These are phyloP conservation scores for Syzygium grande DNA, from an alignment of 345 rosid species.

Conservation along the genomic window DNA sequence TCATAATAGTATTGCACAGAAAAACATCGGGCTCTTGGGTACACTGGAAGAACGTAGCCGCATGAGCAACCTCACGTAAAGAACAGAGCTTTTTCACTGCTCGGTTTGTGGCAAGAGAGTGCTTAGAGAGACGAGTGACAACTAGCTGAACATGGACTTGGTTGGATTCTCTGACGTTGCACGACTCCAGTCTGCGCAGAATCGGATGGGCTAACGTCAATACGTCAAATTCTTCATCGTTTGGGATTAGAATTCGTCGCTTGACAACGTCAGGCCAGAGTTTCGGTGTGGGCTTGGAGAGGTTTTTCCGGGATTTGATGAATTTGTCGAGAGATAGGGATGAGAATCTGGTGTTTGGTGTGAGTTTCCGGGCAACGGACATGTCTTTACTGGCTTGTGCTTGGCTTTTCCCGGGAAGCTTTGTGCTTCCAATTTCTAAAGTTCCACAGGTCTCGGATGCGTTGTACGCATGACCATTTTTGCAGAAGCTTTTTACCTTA, in stretches of 20 bases:
- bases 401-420: background rate
- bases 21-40: conserved; percentile 49
- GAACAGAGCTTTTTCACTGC: conserved; percentile 51
- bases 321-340: conserved; percentile 29
- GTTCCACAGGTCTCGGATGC: background rate
- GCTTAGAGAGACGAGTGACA: conserved; percentile 31
- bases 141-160: conserved; percentile 38
- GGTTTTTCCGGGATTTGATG: conserved; percentile 34
- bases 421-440: background rate
- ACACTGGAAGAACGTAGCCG: conserved; percentile 26
- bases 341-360: conserved; percentile 3
- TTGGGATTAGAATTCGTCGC: background rate
- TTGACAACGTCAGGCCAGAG: conserved; percentile 31
- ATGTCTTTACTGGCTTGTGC: background rate
- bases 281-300: conserved; percentile 28
- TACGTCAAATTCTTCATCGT: background rate
- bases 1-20: conserved; percentile 46
- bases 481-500: too few species aligned
- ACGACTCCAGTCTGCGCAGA: conserved; percentile 32
- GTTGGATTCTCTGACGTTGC: conserved; percentile 24
- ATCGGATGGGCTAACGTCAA: conserved; percentile 19
- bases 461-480: too few species aligned
- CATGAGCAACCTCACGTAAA: conserved; percentile 25
- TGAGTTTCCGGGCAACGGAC: background rate
- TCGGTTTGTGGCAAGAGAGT: conserved; percentile 35